Evolutionary conservation across 352 stramenopile species (phyloP).

Genomic region (Pythium apleroticum): DNA sequence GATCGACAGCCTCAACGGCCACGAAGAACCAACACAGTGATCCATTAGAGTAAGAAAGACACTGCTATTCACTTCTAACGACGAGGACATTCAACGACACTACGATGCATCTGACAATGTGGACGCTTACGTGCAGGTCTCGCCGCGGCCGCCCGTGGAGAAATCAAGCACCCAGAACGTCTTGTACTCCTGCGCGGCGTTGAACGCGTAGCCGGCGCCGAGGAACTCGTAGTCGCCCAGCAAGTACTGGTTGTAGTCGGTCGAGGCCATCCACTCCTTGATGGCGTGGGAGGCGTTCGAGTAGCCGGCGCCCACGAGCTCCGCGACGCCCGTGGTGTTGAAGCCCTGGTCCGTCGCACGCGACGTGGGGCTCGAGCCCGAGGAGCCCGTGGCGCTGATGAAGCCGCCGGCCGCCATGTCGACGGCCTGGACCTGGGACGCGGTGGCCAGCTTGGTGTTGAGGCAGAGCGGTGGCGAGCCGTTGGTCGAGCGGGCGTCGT

Average conservation of each 20-base stretch:
- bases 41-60: no score
- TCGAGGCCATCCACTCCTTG: slow-evolving; percentile 26
- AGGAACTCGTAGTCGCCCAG: slow-evolving; percentile 36
- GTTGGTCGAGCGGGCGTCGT: slow-evolving; percentile 11
- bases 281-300: slow-evolving; percentile 19
- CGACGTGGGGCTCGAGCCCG: slow-evolving; percentile 25
- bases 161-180: slow-evolving; percentile 38
- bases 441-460: slow-evolving; percentile 32
- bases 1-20: slow-evolving; percentile 12
- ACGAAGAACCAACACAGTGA: no score
- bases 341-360: slow-evolving; percentile 27
- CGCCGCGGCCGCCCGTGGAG: slow-evolving; percentile 6
- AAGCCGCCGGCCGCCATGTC: slow-evolving; percentile 28
- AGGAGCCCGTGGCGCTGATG: slow-evolving; percentile 20
- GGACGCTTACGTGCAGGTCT: slow-evolving; percentile 16
- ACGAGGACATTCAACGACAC: not conserved
- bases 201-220: slow-evolving; percentile 29
- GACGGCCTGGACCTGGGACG: slow-evolving; percentile 26
- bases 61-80: no score
- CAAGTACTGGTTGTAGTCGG: slow-evolving; percentile 20
- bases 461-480: slow-evolving; percentile 15
- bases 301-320: slow-evolving; percentile 35
- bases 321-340: slow-evolving; percentile 34
- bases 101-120: no score
- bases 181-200: slow-evolving; percentile 28